Conservation (phyloP, 345 rosid species). For the Brassica napus region DNA sequence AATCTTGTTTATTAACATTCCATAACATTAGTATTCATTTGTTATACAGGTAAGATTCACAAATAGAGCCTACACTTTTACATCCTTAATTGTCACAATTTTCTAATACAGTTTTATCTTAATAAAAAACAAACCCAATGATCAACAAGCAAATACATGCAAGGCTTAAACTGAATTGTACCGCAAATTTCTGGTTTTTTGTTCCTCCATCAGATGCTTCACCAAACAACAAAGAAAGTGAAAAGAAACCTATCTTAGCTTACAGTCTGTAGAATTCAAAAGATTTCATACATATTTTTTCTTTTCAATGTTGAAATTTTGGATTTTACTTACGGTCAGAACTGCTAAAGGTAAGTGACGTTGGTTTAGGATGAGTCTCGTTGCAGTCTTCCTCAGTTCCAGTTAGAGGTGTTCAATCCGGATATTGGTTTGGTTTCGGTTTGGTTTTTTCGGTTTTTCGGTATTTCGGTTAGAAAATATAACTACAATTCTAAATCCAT, state of each 20-base stretch:
- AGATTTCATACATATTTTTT: neutral
- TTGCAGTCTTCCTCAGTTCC: constrained; percentile 65
- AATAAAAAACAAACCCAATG: constrained; percentile 53
- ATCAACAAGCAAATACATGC: constrained; percentile 64
- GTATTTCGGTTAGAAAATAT: too few relatives aligned
- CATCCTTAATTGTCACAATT: neutral
- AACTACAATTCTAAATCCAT: too few relatives aligned
- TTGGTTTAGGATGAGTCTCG: constrained; percentile 53
- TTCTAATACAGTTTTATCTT: neutral
- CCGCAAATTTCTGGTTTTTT: constrained; percentile 58
- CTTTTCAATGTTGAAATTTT: neutral
- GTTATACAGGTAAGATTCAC: neutral
- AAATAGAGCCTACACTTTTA: neutral
- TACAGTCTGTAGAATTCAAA: neutral
- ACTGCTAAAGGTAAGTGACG: constrained; percentile 47
- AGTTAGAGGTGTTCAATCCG: neutral
- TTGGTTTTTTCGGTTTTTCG: too few relatives aligned
- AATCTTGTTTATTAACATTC: neutral
- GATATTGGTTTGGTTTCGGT: too few relatives aligned
- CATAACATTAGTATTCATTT: neutral
- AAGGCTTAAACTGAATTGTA: constrained; percentile 69
- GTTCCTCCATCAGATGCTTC: constrained; percentile 48
- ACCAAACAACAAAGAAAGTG: constrained; percentile 38
- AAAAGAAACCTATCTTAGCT: constrained; percentile 3
- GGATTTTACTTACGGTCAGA: constrained; percentile 51